These are phyloP conservation scores for Beauveria brongniartii DNA, from an alignment of 2,329 filamentous ascomycete genomes.

Conservation along the genomic window DNA sequence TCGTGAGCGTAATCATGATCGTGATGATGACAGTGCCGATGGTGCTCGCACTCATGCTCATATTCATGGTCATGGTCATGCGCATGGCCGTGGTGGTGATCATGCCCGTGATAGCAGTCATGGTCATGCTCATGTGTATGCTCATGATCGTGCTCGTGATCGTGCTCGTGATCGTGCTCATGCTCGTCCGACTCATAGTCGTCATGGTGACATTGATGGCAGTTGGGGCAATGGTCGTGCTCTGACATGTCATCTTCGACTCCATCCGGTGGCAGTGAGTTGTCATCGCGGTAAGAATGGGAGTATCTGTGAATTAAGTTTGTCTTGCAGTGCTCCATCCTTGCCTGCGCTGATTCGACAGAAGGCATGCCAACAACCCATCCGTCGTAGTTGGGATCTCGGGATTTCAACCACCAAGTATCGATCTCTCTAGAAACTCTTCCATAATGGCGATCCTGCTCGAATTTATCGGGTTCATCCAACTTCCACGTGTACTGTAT, in stretches of 20 bases:
- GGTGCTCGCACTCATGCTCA: slow-evolving; percentile 31
- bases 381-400: slow-evolving; percentile 52
- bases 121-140: slow-evolving; percentile 13
- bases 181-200: slow-evolving; percentile 44
- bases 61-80: slow-evolving; percentile 26
- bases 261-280: slow-evolving; percentile 27
- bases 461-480: slow-evolving; percentile 47
- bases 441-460: slow-evolving; percentile 51
- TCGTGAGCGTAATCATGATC: slow-evolving; percentile 33
- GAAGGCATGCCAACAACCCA: slow-evolving; percentile 53
- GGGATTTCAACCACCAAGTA: slow-evolving; percentile 54
- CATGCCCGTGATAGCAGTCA: slow-evolving; percentile 19
- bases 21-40: slow-evolving; percentile 25
- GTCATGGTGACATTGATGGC: slow-evolving; percentile 17
- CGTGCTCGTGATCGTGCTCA: slow-evolving; percentile 35
- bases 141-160: slow-evolving; percentile 15
- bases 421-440: slow-evolving; percentile 58
- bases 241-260: slow-evolving; percentile 32
- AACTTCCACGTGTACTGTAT: slow-evolving; percentile 42
- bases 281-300: slow-evolving; percentile 34
- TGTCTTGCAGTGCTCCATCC: slow-evolving; percentile 50
- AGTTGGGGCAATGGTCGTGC: slow-evolving; percentile 21
- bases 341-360: slow-evolving; percentile 49
- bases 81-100: slow-evolving; percentile 26
- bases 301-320: slow-evolving; percentile 51